Percentiles rank a stretch among this genome's conserved stretches.
Evolutionary conservation across 2,329 filamentous ascomycete species (phyloP).

Genomic region (Alternaria brassicae): DNA sequence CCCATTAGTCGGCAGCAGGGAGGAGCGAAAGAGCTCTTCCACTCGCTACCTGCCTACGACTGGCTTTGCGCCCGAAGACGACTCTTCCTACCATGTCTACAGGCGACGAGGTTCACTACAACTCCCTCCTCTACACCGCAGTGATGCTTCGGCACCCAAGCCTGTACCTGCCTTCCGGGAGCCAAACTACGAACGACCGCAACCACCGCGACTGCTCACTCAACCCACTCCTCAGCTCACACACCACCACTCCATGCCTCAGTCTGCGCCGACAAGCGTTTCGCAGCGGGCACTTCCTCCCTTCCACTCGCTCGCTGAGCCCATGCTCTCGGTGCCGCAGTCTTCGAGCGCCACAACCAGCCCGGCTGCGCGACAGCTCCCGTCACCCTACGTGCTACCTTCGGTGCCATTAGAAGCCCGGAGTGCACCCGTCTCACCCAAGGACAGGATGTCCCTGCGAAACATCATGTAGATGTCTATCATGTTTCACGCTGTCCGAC

Average conservation of each 20-base stretch:
- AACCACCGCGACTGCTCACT: slow-evolving; percentile 42
- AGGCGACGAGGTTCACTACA: slow-evolving; percentile 44
- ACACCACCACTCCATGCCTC: slow-evolving; percentile 44
- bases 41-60: slow-evolving; percentile 48
- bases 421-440: slow-evolving; percentile 46
- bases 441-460: slow-evolving; percentile 44
- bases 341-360: slow-evolving; percentile 32
- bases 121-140: slow-evolving; percentile 42
- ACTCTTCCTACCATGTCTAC: slow-evolving; percentile 36
- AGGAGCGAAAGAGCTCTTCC: slow-evolving; percentile 48
- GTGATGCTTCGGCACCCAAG: slow-evolving; percentile 18
- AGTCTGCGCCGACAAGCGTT: slow-evolving; percentile 31
- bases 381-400: slow-evolving; percentile 38
- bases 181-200: slow-evolving; percentile 34
- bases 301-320: slow-evolving; percentile 44
- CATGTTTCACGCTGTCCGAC: slow-evolving; percentile 31
- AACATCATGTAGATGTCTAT: slow-evolving; percentile 42
- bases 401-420: slow-evolving; percentile 29
- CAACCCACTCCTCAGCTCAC: slow-evolving; percentile 41
- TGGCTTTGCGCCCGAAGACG: slow-evolving; percentile 49
- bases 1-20: slow-evolving; percentile 46
- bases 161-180: slow-evolving; percentile 31
- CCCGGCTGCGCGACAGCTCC: slow-evolving; percentile 42
- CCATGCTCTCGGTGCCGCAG: slow-evolving; percentile 35
- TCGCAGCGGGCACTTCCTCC: slow-evolving; percentile 42